Evolutionary conservation across 805 yeast genomes (phyloP).

Genomic region (Wickerhamomyces alni): DNA sequence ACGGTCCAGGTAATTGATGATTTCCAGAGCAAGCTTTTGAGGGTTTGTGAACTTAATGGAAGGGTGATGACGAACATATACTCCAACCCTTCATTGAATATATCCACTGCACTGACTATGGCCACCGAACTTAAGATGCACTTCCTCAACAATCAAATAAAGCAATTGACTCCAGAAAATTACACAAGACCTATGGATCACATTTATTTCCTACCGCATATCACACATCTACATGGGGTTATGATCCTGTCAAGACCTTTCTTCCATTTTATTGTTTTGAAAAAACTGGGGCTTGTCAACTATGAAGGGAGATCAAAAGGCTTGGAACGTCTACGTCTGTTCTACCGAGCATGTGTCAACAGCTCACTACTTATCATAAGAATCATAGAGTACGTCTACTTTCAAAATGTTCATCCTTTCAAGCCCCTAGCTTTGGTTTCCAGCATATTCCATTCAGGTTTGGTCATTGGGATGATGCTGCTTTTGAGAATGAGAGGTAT

Average conservation of each 20-base stretch:
- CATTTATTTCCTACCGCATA: slow-evolving; percentile 26
- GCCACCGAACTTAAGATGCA: slow-evolving; percentile 32
- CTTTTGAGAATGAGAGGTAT: slow-evolving; percentile 16
- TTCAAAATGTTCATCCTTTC: slow-evolving; percentile 27
- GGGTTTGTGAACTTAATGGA: slow-evolving; percentile 26
- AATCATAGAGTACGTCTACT: slow-evolving; percentile 22
- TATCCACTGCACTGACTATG: slow-evolving; percentile 27
- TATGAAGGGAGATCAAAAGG: slow-evolving; percentile 12
- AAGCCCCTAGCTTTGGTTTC: slow-evolving; percentile 30
- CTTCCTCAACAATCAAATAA: slow-evolving; percentile 28
- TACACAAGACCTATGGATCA: slow-evolving; percentile 18
- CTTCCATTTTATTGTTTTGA: slow-evolving; percentile 28
- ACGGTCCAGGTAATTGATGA: slow-evolving; percentile 15
- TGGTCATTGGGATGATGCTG: slow-evolving; percentile 28
- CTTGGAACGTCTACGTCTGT: slow-evolving; percentile 16
- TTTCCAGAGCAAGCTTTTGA: slow-evolving; percentile 25
- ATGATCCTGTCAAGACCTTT: slow-evolving; percentile 36
- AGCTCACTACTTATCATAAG: slow-evolving; percentile 31
- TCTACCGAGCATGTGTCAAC: slow-evolving; percentile 32
- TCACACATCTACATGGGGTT: slow-evolving; percentile 31
- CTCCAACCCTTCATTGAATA: slow-evolving; percentile 25
- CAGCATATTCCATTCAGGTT: slow-evolving; percentile 31
- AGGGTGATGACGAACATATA: slow-evolving; percentile 28
- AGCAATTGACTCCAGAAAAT: slow-evolving; percentile 22
- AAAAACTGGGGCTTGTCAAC: slow-evolving; percentile 15